Conservation (phyloP, 2,329 filamentous ascomycete genomes). For the Sphaerostilbella broomeana region DNA sequence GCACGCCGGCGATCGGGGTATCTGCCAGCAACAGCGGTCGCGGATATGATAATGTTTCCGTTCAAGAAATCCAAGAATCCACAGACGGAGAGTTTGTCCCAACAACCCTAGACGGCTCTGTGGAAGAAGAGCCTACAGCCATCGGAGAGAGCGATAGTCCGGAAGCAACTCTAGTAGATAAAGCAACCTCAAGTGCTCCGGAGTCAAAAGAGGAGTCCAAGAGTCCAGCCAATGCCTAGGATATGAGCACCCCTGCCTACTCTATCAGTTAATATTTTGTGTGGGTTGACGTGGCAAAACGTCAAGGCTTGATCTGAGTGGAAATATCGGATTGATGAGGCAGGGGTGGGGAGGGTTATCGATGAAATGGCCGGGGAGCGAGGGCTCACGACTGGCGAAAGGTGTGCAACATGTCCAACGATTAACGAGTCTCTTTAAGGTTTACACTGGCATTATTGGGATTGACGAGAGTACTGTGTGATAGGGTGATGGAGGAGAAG, state of each 20-base stretch:
- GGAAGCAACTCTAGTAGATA: conserved; percentile 18
- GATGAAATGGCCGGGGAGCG: not conserved
- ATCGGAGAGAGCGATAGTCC: conserved; percentile 30
- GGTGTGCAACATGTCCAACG: not conserved
- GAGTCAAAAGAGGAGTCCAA: conserved; percentile 14
- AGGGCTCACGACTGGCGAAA: no score
- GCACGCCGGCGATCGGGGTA: conserved; percentile 46
- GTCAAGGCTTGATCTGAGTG: no score
- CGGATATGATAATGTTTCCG: conserved; percentile 42
- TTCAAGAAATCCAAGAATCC: no score
- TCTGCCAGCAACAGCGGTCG: conserved; percentile 56
- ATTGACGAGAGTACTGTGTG: not conserved
- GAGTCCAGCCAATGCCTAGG: conserved; percentile 5
- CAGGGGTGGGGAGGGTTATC: conserved; percentile 2
- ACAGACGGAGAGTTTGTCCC: conserved; percentile 45
- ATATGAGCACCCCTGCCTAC: conserved; percentile 1
- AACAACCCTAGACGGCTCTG: conserved; percentile 44
- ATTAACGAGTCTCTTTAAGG: not conserved
- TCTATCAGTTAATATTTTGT: not conserved
- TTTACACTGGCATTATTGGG: not conserved
- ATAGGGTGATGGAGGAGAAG: not conserved
- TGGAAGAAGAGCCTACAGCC: conserved; percentile 44
- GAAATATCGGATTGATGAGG: not conserved
- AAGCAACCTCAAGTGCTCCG: conserved; percentile 14
- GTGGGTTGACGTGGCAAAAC: no score